phyloP scores from a whole-genome alignment of 345 rosid species.

The Ricinus communis region DNA sequence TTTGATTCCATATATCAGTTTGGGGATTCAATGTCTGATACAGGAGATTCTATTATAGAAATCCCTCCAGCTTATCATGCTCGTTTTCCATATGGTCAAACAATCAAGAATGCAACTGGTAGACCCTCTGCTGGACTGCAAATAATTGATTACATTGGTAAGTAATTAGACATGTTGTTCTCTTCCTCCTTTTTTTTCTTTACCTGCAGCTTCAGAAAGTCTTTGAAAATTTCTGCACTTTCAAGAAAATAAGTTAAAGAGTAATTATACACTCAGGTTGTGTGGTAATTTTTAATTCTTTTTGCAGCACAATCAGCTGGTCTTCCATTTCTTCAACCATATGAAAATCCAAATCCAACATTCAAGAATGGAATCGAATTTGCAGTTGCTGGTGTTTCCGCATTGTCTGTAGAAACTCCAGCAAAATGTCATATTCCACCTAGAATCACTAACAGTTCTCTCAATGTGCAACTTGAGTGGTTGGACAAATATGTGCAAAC shows the following conservation, averaged over 20 bases:
- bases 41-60: no score
- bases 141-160: constrained; percentile 9
- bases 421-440: not conserved
- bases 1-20: no score
- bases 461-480: not conserved
- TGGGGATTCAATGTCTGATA: no score
- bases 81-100: not conserved
- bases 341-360: not conserved
- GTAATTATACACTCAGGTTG: no score
- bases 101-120: not conserved
- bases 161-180: no score
- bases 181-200: no score
- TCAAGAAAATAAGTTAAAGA: no score
- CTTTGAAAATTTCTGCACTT: not conserved
- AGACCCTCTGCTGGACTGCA: not conserved
- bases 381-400: constrained; percentile 11
- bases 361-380: constrained; percentile 3
- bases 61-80: no score
- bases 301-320: constrained; percentile 16
- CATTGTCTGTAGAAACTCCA: not conserved
- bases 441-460: not conserved
- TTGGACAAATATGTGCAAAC: not conserved
- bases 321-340: constrained; percentile 3
- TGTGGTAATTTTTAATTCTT: no score
- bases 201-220: no score